phyloP scores from a whole-genome alignment of 148 eudicot genomes.

The Talinum fruticosum region DNA sequence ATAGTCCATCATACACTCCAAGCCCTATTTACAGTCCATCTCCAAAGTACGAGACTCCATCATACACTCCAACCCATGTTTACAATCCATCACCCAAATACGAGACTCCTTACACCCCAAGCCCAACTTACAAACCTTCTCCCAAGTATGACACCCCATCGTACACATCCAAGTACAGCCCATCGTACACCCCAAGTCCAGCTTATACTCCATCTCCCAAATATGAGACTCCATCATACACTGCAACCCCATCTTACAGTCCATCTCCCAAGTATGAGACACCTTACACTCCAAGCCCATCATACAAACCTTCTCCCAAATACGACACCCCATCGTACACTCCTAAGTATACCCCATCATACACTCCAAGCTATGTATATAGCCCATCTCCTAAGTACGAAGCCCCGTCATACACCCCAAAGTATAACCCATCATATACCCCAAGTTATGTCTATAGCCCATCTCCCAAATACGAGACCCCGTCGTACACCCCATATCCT shows the following conservation, averaged over 20 bases:
- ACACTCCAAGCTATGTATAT: not conserved
- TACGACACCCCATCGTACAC: not conserved
- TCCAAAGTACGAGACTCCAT: not conserved
- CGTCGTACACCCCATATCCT: not conserved
- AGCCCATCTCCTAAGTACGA: not conserved
- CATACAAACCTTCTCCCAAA: not conserved
- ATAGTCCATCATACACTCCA: no score
- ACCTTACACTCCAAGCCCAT: not conserved
- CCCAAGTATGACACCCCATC: not conserved
- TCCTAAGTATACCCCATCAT: not conserved
- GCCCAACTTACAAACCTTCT: not conserved
- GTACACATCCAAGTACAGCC: not conserved
- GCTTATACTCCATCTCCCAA: not conserved
- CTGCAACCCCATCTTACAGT: not conserved
- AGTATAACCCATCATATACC: no score
- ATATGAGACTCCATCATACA: not conserved
- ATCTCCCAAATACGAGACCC: no score
- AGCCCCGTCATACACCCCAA: no score
- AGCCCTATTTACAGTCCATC: not conserved
- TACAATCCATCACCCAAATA: not conserved
- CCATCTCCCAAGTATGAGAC: not conserved
- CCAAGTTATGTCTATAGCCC: no score
- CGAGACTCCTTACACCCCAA: not conserved
- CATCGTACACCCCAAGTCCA: not conserved
- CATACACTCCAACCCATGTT: not conserved